These are phyloP conservation scores for Suillus discolor DNA, from an alignment of 768 basidiomycete species.

Conservation along the genomic window DNA sequence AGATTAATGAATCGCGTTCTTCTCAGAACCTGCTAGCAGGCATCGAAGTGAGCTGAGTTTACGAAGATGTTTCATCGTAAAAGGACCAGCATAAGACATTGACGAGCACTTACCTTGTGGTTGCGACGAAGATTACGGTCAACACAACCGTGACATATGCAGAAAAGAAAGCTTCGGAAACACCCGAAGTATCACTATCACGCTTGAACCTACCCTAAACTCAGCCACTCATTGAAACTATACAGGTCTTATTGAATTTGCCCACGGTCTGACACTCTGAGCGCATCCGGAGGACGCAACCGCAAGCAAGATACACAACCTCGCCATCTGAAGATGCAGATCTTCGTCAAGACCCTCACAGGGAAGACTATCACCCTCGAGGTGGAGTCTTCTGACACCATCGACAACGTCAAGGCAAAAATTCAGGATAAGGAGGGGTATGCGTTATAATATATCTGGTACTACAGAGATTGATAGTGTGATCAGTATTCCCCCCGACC, in stretches of 20 bases:
- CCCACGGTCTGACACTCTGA: slow-evolving; percentile 21
- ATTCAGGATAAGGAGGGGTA: slow-evolving; percentile 81
- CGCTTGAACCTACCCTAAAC: slow-evolving; percentile 27
- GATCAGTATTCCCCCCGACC: slow-evolving; percentile 86
- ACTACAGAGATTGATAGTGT: slow-evolving; percentile 36
- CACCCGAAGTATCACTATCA: slow-evolving; percentile 7
- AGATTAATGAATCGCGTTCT: slow-evolving; percentile 45
- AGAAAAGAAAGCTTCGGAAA: slow-evolving; percentile 3
- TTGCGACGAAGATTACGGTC: too few species aligned
- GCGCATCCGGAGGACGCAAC: slow-evolving; percentile 8
- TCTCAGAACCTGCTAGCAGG: slow-evolving; percentile 53
- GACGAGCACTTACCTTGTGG: slow-evolving; percentile 8
- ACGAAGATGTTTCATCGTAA: slow-evolving; percentile 36
- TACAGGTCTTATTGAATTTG: slow-evolving; percentile 29
- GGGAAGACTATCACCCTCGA: slow-evolving; percentile 98
- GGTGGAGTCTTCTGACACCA: slow-evolving; percentile 96
- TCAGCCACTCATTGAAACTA: slow-evolving; percentile 31
- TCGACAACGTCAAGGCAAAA: slow-evolving; percentile 92
- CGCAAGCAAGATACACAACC: slow-evolving; percentile 2
- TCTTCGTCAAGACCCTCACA: slow-evolving; percentile 90
- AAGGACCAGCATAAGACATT: slow-evolving; percentile 1
- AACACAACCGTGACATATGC: background rate
- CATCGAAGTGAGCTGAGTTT: slow-evolving; percentile 73
- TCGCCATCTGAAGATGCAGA: slow-evolving; percentile 50
- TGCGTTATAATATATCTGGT: slow-evolving; percentile 45